Percentiles rank a stretch among this genome's conserved stretches.
Conservation (phyloP, 352 stramenopile genomes). For the Blastocystis sp. region DNA sequence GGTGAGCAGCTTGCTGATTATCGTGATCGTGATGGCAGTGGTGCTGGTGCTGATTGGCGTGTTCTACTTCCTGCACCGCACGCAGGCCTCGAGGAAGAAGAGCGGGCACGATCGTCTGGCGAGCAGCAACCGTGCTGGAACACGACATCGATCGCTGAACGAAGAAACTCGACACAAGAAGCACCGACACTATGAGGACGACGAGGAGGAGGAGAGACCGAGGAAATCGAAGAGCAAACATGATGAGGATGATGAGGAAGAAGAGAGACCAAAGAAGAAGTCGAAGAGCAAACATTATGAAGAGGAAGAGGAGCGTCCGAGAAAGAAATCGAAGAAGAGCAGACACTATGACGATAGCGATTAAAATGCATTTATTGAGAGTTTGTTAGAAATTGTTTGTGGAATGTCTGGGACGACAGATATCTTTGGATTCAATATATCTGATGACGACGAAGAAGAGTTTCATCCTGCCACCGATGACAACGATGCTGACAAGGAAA, state of each 20-base stretch:
- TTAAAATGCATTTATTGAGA: background rate
- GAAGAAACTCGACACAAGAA: background rate
- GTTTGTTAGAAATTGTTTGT: background rate
- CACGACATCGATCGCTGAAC: background rate
- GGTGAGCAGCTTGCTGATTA: background rate
- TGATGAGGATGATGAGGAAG: background rate
- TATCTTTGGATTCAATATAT: background rate
- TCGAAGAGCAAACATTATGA: background rate
- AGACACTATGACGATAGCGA: constrained; percentile 36
- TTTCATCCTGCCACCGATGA: background rate
- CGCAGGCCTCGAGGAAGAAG: background rate
- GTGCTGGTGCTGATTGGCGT: constrained; percentile 18
- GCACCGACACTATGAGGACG: background rate
- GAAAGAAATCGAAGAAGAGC: constrained; percentile 27
- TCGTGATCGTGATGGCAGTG: constrained; percentile 12
- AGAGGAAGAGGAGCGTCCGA: constrained; percentile 10
- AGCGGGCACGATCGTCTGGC: background rate
- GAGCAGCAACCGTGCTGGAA: background rate
- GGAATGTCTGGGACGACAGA: background rate
- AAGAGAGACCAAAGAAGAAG: constrained; percentile 26
- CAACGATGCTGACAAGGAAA: background rate
- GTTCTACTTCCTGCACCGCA: background rate
- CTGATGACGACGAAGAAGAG: background rate
- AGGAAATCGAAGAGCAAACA: background rate
- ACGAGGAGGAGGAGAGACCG: background rate